Base-by-base conservation (phyloP, 495 filamentous ascomycete species). In the Daldinia grandis region DNA sequence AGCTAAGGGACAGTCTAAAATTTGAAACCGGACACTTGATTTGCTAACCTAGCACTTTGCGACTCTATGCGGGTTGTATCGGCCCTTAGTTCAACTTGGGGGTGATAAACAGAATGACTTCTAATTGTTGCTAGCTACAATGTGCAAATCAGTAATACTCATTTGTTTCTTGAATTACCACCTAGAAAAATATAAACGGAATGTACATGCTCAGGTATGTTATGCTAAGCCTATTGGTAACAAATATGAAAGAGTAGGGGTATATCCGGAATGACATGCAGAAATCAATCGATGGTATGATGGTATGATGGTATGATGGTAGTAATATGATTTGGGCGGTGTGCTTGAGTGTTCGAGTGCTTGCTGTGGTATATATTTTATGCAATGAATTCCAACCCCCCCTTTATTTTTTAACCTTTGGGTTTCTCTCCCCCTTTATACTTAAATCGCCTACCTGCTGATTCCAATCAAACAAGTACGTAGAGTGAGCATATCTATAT, bases 401-500 rank as follows among this genome's bases (percentile, higher is more conserved):
- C 1, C 19, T 14, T 40, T 25, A 5, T 7, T 38, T 19, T 15
- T 40, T 25, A 31, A 17, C 55, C 19, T 12, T 17, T 15, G 21
- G 21, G 33, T 15, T 58, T 27, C n/a, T 44, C 24, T 19, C 17
- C 37, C 21, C 21, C 44, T 44, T 28, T 59, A 27, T 44, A 28
- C 53, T 33, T 38, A 17, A 7, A n/a, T 25, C 12, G 12, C 35
- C 33, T 28, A 53, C 21, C 14, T 42, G 17, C 2, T 30, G n/a
- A 17, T 30, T 59, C 8, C 19, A 62, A 50, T 79, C 66, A 85
- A 60, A 85, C 78, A 24, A 86, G 70, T 42, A 86, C 83, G 61
- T 86, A 86, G 49, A 86, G 83, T 5, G 83, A 85, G 66, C 83
- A 86, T 50, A 86, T 86, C 83, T 86, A 47, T 33, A 63, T n/a